phyloP scores from a whole-genome alignment of 352 stramenopile species.

The Globisporangium paroecandrum region DNA sequence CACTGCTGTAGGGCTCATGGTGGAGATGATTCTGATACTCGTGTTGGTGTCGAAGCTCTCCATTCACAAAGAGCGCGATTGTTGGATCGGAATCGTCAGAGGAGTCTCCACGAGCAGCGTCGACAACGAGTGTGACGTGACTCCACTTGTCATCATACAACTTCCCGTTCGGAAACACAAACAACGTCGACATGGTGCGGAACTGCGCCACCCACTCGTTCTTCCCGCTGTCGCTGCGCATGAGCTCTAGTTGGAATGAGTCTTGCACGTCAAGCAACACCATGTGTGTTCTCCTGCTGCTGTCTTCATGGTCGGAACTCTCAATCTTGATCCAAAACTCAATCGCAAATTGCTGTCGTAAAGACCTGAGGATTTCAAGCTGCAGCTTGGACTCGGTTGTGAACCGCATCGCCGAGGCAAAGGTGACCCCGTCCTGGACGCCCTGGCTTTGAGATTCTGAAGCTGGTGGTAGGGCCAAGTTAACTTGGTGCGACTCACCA shows the following conservation, averaged over 20 bases:
- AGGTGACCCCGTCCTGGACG: conserved; percentile 14
- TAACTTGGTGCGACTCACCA: neutral
- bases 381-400: conserved; percentile 20
- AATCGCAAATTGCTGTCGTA: conserved; percentile 31
- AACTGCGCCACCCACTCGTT: conserved; percentile 26
- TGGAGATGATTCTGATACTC: conserved; percentile 16
- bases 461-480: neutral
- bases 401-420: conserved; percentile 28
- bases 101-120: conserved; percentile 7
- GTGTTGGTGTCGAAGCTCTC: conserved; percentile 19
- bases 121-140: conserved; percentile 23
- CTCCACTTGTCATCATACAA: conserved; percentile 22
- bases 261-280: conserved; percentile 33
- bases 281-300: conserved; percentile 12
- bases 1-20: neutral
- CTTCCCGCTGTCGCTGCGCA: neutral
- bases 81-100: conserved; percentile 17
- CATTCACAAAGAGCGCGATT: conserved; percentile 28
- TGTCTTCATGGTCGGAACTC: neutral
- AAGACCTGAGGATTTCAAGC: conserved; percentile 17
- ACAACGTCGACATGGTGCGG: conserved; percentile 24
- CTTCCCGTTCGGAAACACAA: conserved; percentile 20
- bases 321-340: conserved; percentile 40
- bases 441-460: neutral
- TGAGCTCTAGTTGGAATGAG: conserved; percentile 31